These are phyloP conservation scores for Sclerospora graminicola DNA, from an alignment of 352 stramenopile species.

Conservation along the genomic window DNA sequence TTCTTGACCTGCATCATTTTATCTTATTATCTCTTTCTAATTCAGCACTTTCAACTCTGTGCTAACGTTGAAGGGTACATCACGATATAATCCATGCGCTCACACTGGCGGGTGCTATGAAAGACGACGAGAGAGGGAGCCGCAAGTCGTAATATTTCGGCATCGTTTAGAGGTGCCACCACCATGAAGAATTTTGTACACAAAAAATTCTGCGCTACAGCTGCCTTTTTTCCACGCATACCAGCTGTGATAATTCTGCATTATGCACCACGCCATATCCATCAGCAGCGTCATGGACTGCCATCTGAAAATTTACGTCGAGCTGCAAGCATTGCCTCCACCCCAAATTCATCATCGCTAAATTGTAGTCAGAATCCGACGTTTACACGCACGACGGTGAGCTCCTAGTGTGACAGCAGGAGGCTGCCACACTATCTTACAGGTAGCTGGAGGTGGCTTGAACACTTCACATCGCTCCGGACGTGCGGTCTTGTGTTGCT, in stretches of 20 bases:
- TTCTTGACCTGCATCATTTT: too few species aligned
- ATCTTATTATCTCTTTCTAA: too few species aligned
- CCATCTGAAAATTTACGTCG: slow-evolving; percentile 35
- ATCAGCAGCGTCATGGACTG: slow-evolving; percentile 31
- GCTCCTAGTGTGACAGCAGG: slow-evolving; percentile 2
- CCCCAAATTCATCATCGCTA: slow-evolving; percentile 33
- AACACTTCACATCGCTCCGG: slow-evolving; percentile 46
- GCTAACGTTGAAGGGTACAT: slow-evolving; percentile 28
- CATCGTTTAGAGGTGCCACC: slow-evolving; percentile 3
- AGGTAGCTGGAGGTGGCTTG: slow-evolving; percentile 13
- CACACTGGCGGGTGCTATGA: slow-evolving; percentile 35
- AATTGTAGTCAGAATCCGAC: slow-evolving; percentile 24
- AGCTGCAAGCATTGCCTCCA: slow-evolving; percentile 26
- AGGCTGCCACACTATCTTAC: background rate
- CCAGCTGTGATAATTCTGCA: slow-evolving; percentile 8
- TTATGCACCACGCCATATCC: slow-evolving; percentile 43
- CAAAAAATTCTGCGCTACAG: slow-evolving; percentile 31
- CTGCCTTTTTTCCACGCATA: slow-evolving; percentile 32
- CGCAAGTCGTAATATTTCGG: slow-evolving; percentile 28
- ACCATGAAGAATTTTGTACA: slow-evolving; percentile 54
- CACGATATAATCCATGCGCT: slow-evolving; percentile 34
- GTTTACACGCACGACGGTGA: slow-evolving; percentile 1
- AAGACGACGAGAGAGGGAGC: slow-evolving; percentile 18
- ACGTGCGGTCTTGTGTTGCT: slow-evolving; percentile 44
- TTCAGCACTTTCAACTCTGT: slow-evolving; percentile 15